Base-by-base conservation (phyloP, 495 filamentous ascomycete genomes). In the Talaromyces wortmannii region DNA sequence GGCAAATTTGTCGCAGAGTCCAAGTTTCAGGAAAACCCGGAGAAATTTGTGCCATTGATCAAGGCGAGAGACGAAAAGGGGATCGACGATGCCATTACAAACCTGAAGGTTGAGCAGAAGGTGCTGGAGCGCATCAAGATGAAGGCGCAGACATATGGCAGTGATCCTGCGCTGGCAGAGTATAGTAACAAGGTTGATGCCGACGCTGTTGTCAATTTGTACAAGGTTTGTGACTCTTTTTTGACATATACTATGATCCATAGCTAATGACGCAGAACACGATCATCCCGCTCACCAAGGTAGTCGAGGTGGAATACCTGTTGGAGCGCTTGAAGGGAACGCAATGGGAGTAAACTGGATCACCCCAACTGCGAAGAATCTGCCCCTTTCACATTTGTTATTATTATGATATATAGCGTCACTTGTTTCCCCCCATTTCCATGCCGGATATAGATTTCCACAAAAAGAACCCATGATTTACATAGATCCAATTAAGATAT, bases 1-100 rank as follows among this genome's bases (percentile, higher is more conserved):
- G 95, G 95, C 55, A 99, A 96, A 76, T 97, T 97, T 64, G 95
- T 99, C 5, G 95, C 95, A 10, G 95, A 99, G 77, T 86, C 89
- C n/a, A 99, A 99, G 77, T 99, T 97, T 69, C 82, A 79, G 61
- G 83, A 87, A 55, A 90, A 96, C 61, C 81, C 84, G 31, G 89
- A 92, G 61, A 74, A 66, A 53, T 97, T 91, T 68, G 89, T 90
- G 1, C 67, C 73, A 52, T 66, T 97, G 72, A 97, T 99, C 68
- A 82, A 82, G 61, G 84, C 79, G 11, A 83, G 76, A 51, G 92
- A 99, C 71, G 76, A 90, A 4, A 69, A 78, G 10, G 95, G 85
- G 4, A 90, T 99, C 57, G 91, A 85, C 64, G 84, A 79, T 31
- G 92, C 92, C 16, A 99, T 99, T 67, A 97, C 94, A 33, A 85